phyloP scores from a whole-genome alignment of 2,329 filamentous ascomycete genomes.

The Coniochaeta hoffmannii region DNA sequence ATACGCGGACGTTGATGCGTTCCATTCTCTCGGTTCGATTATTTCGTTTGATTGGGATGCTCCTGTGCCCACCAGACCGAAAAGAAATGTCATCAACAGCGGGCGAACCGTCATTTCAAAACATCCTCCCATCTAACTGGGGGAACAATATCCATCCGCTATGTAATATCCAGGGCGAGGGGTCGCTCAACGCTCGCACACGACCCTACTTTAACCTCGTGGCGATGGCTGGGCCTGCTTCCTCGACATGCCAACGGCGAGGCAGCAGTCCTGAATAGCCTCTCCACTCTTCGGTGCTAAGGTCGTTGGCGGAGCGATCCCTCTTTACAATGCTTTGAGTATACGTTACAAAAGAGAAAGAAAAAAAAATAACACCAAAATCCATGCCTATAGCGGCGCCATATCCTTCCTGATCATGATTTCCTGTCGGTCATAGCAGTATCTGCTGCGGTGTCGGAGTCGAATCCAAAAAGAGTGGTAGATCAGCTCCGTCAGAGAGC shows the following conservation, averaged over 20 bases:
- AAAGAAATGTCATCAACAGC: not conserved
- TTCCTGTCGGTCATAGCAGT: constrained; percentile 4
- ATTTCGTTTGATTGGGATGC: not conserved
- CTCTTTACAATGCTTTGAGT: constrained; percentile 33
- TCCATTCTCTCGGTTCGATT: not conserved
- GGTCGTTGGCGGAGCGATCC: constrained; percentile 56
- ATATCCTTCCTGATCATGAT: constrained; percentile 18
- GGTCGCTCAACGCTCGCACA: constrained; percentile 54
- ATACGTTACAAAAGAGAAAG: constrained; percentile 42
- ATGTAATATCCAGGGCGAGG: constrained; percentile 23
- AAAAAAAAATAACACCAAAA: constrained; percentile 4
- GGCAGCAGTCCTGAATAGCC: constrained; percentile 17
- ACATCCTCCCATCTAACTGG: constrained; percentile 2
- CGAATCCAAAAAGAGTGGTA: constrained; percentile 2
- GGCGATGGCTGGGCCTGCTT: constrained; percentile 31
- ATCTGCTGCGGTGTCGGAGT: not conserved
- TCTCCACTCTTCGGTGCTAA: constrained; percentile 63
- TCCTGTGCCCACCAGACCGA: not conserved
- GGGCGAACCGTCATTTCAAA: not conserved
- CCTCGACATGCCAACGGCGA: constrained; percentile 7
- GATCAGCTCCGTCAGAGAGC: not conserved
- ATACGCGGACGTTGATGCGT: not conserved
- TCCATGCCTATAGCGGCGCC: constrained; percentile 1
- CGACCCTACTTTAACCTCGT: constrained; percentile 67
- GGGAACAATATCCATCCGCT: constrained; percentile 9